Evolutionary conservation across 2,329 filamentous ascomycete species (phyloP).

Genomic region (Apiospora koreana): DNA sequence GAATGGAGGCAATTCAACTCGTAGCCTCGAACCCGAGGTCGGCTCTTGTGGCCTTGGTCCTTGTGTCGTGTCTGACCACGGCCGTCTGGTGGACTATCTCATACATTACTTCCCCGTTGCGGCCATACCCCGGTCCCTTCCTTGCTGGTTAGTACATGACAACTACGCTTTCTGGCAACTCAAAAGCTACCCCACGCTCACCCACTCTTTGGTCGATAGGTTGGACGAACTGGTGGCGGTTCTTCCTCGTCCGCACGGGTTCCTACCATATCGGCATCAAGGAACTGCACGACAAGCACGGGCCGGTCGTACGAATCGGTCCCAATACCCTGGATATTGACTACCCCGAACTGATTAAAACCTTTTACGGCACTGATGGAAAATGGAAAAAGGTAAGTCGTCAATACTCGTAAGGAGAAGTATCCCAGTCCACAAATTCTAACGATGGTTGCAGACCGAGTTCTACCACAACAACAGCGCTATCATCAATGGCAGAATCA

Average conservation of each 20-base stretch:
- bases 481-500: slow-evolving; percentile 35
- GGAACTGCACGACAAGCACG: slow-evolving; percentile 37
- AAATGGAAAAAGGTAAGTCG: slow-evolving; percentile 31
- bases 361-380: slow-evolving; percentile 36
- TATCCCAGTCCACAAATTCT: neutral
- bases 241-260: neutral
- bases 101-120: neutral
- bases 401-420: neutral
- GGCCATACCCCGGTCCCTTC: neutral
- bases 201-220: neutral
- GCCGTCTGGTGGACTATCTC: neutral
- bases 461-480: slow-evolving; percentile 38
- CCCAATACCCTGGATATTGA: slow-evolving; percentile 41
- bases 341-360: slow-evolving; percentile 37
- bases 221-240: neutral
- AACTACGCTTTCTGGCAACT: neutral
- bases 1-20: neutral
- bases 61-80: neutral
- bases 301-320: slow-evolving; percentile 41
- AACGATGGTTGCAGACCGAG: slow-evolving; percentile 30
- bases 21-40: neutral
- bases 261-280: neutral
- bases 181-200: neutral
- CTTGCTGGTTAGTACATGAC: neutral
- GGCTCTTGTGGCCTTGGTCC: neutral